phyloP scores from a whole-genome alignment of 129 eudicot genomes.

The Chrysanthemum seticuspe region DNA sequence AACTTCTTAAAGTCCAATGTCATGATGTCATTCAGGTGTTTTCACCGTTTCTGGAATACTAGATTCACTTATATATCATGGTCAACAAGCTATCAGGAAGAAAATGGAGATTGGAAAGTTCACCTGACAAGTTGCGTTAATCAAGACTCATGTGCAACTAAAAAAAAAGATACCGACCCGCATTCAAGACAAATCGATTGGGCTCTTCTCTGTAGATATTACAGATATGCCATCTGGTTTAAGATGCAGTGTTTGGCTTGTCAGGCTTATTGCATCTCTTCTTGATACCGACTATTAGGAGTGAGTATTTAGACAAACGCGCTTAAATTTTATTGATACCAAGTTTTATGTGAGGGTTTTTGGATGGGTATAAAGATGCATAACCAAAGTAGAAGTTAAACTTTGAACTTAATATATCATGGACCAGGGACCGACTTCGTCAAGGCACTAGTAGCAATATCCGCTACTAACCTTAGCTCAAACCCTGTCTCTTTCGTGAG shows the following conservation, averaged over 20 bases:
- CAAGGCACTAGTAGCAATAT: no score
- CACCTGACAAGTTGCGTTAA: constrained; percentile 37
- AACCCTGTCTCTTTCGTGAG: no score
- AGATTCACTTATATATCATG: constrained; percentile 80
- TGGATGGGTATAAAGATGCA: neutral
- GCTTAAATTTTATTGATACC: neutral
- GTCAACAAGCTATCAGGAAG: constrained; percentile 79
- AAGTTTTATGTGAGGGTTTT: neutral
- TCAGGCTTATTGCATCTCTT: neutral
- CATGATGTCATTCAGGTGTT: constrained; percentile 49
- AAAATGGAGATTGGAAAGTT: constrained; percentile 91
- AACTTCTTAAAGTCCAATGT: neutral
- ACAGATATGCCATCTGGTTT: neutral
- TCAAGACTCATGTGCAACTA: neutral
- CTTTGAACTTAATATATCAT: neutral
- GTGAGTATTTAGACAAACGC: neutral
- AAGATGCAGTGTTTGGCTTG: neutral
- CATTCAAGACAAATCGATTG: constrained; percentile 4
- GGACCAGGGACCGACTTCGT: no score
- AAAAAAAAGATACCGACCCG: constrained; percentile 5
- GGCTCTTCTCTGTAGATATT: constrained; percentile 2
- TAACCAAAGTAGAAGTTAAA: constrained; percentile 3
- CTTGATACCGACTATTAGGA: neutral
- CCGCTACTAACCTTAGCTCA: no score
- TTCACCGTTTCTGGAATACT: constrained; percentile 87